Conservation (phyloP, 1,284 basidiomycete species). For the Coniferiporia sulphurascens region DNA sequence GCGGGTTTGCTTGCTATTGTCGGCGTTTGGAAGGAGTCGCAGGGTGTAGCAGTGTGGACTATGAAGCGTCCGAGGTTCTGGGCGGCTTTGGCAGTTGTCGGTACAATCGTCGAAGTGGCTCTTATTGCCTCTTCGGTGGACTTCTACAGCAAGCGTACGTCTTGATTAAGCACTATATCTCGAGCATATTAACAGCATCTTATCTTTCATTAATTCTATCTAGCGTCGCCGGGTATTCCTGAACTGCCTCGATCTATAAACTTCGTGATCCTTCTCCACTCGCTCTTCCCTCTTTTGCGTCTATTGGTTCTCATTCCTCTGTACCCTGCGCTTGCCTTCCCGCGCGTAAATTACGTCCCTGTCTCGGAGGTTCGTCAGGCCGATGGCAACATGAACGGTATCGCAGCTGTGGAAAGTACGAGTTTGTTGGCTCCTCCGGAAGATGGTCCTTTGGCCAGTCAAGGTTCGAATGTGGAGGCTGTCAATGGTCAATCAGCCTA, state of each 20-base stretch:
- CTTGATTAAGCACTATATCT: slow-evolving; percentile 2
- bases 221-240: slow-evolving; percentile 20
- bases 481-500: slow-evolving; percentile 54
- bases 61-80: slow-evolving; percentile 51
- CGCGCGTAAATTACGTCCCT: slow-evolving; percentile 56
- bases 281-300: slow-evolving; percentile 60
- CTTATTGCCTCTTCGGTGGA: slow-evolving; percentile 45
- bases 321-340: slow-evolving; percentile 49
- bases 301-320: slow-evolving; percentile 58
- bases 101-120: slow-evolving; percentile 57
- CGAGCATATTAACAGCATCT: not conserved
- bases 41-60: slow-evolving; percentile 67
- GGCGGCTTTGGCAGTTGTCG: slow-evolving; percentile 44
- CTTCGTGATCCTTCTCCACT: slow-evolving; percentile 48
- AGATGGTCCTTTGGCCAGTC: slow-evolving; percentile 35
- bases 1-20: slow-evolving; percentile 66
- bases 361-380: slow-evolving; percentile 29
- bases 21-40: slow-evolving; percentile 71
- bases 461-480: slow-evolving; percentile 40
- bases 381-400: slow-evolving; percentile 37
- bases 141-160: slow-evolving; percentile 40
- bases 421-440: slow-evolving; percentile 50
- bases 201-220: not conserved
- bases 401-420: slow-evolving; percentile 38
- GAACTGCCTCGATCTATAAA: slow-evolving; percentile 31